These are phyloP conservation scores for Osmanthus fragrans DNA, from an alignment of 257 asterid species.

Conservation along the genomic window DNA sequence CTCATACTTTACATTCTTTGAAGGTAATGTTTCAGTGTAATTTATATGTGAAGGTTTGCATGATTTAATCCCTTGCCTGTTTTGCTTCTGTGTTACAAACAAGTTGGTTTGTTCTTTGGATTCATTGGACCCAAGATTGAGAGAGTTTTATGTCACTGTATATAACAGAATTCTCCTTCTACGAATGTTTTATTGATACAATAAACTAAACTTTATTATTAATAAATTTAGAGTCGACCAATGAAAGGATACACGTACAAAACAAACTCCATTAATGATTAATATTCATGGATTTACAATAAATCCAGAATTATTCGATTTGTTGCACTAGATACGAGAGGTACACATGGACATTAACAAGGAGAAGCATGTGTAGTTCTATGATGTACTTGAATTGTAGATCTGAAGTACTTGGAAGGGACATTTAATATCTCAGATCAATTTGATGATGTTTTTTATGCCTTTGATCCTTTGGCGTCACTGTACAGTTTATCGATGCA, in stretches of 20 bases:
- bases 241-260: too few species aligned
- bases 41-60: slow-evolving; percentile 7
- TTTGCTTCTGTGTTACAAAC: neutral
- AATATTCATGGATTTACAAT: neutral
- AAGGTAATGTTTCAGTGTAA: slow-evolving; percentile 19
- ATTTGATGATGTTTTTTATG: slow-evolving; percentile 14
- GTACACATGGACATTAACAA: slow-evolving; percentile 17
- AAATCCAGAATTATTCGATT: neutral
- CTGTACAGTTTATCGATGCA: slow-evolving; percentile 63
- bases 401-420: neutral
- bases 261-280: neutral
- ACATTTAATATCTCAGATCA: neutral
- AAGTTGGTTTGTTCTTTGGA: neutral
- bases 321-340: neutral
- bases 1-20: slow-evolving; percentile 49
- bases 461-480: slow-evolving; percentile 58
- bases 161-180: neutral
- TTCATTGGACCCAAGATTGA: neutral
- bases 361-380: slow-evolving; percentile 7
- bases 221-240: neutral
- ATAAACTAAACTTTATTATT: neutral
- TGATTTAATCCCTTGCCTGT: neutral
- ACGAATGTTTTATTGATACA: neutral
- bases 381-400: neutral
- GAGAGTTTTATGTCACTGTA: neutral